These are phyloP conservation scores for Pharus latifolius DNA, from an alignment of 176 grass and related monocot genomes.

Conservation along the genomic window DNA sequence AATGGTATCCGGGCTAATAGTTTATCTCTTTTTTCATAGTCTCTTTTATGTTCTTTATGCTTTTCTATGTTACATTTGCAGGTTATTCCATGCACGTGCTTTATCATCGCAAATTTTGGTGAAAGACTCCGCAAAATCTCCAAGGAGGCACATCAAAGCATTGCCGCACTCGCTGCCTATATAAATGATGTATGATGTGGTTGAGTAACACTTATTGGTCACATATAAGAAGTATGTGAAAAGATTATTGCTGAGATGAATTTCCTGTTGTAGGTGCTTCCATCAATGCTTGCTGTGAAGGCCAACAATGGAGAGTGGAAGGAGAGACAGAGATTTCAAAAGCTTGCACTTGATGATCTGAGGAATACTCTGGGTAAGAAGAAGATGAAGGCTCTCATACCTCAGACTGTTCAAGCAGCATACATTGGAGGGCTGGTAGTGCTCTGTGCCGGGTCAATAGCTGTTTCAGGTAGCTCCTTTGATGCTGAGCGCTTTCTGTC, in stretches of 20 bases:
- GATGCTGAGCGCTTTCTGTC: constrained; percentile 47
- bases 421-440: constrained; percentile 55
- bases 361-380: constrained; percentile 47
- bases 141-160: constrained; percentile 39
- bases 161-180: constrained; percentile 55
- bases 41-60: constrained; percentile 2
- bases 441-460: constrained; percentile 46
- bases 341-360: constrained; percentile 39
- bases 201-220: neutral
- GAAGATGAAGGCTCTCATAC: constrained; percentile 80
- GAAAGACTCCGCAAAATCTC: constrained; percentile 49
- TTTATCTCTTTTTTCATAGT: neutral
- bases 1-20: constrained; percentile 22
- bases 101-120: constrained; percentile 51
- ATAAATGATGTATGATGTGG: constrained; percentile 69
- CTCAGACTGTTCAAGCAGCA: constrained; percentile 45
- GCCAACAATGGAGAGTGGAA: constrained; percentile 58
- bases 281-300: constrained; percentile 68
- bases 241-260: neutral
- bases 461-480: constrained; percentile 41
- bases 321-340: constrained; percentile 58
- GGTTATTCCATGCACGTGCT: constrained; percentile 49
- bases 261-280: constrained; percentile 42
- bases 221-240: neutral
- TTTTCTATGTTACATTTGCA: constrained; percentile 4